A percentile compares a stretch with the other conserved stretches of the same genome.
Evolutionary conservation across 441 rosid species (phyloP).

Genomic region (Populus tomentosa): DNA sequence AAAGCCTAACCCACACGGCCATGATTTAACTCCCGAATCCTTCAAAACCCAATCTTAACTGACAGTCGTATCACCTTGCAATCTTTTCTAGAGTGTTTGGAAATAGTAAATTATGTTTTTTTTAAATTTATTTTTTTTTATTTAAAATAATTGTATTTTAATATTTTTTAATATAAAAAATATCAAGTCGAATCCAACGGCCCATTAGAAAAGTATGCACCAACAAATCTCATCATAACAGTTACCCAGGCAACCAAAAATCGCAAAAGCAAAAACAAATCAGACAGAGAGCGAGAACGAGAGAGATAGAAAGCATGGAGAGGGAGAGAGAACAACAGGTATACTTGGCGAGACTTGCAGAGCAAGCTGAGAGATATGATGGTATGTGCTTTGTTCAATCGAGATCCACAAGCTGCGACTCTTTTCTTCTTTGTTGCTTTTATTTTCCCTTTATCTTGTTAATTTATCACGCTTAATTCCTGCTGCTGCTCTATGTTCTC

Average conservation of each 20-base stretch:
- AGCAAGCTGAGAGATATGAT: slow-evolving; percentile 90
- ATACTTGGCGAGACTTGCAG: slow-evolving; percentile 80
- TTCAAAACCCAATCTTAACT: slow-evolving; percentile 16
- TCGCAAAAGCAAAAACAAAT: not conserved
- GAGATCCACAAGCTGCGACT: not conserved
- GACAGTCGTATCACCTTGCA: not conserved
- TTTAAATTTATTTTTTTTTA: too few relatives aligned
- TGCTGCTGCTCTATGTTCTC: too few relatives aligned
- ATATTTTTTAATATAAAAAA: too few relatives aligned
- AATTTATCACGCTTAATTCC: not conserved
- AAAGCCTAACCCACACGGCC: not conserved
- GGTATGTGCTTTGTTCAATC: slow-evolving; percentile 30
- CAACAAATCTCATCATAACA: slow-evolving; percentile 6
- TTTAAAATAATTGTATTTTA: too few relatives aligned
- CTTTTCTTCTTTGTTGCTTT: not conserved
- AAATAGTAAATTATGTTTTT: too few relatives aligned
- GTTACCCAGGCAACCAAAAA: slow-evolving; percentile 12
- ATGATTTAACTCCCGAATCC: slow-evolving; percentile 5
- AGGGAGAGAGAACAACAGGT: slow-evolving; percentile 76
- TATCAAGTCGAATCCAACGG: slow-evolving; percentile 26
- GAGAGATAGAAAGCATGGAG: slow-evolving; percentile 38
- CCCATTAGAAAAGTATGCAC: slow-evolving; percentile 3
- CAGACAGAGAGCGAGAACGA: slow-evolving; percentile 3
- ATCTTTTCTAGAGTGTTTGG: too few relatives aligned
- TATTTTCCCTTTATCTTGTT: not conserved